Evolutionary conservation across 345 rosid species (phyloP).

Genomic region (Salix udensis): DNA sequence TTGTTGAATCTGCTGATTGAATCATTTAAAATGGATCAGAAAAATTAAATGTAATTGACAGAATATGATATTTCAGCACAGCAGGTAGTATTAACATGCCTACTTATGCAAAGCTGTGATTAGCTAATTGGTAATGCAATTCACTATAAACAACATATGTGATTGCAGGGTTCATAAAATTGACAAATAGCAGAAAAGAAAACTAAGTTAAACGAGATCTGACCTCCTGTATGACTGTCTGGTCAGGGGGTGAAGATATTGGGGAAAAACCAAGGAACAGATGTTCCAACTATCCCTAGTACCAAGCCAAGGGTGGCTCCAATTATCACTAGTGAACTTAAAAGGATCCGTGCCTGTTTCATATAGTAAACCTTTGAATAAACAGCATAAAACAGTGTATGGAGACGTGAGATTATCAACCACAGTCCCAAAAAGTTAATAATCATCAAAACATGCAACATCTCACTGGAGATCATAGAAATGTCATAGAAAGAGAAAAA

Average conservation of each 20-base stretch:
- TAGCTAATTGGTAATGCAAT: no score
- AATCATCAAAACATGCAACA: neutral
- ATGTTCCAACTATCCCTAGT: slow-evolving; percentile 54
- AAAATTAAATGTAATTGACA: neutral
- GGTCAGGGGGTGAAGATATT: slow-evolving; percentile 66
- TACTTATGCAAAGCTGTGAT: no score
- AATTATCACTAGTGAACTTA: slow-evolving; percentile 67
- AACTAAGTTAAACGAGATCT: slow-evolving; percentile 8
- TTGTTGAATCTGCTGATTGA: neutral
- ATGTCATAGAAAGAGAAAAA: neutral
- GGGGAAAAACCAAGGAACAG: slow-evolving; percentile 70
- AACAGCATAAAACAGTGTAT: neutral
- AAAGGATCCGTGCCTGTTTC: slow-evolving; percentile 70
- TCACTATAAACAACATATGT: neutral
- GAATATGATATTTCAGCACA: neutral
- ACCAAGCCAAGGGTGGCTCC: slow-evolving; percentile 59
- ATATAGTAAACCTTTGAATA: slow-evolving; percentile 7
- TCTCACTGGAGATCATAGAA: neutral
- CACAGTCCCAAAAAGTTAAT: neutral
- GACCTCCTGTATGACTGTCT: slow-evolving; percentile 56
- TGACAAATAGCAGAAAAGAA: neutral
- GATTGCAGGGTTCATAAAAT: neutral
- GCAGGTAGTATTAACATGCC: no score
- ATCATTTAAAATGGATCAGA: neutral
- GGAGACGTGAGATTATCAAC: neutral